Evolutionary conservation across 2,329 filamentous ascomycete species (phyloP).

Genomic region (Botrytis galanthina): DNA sequence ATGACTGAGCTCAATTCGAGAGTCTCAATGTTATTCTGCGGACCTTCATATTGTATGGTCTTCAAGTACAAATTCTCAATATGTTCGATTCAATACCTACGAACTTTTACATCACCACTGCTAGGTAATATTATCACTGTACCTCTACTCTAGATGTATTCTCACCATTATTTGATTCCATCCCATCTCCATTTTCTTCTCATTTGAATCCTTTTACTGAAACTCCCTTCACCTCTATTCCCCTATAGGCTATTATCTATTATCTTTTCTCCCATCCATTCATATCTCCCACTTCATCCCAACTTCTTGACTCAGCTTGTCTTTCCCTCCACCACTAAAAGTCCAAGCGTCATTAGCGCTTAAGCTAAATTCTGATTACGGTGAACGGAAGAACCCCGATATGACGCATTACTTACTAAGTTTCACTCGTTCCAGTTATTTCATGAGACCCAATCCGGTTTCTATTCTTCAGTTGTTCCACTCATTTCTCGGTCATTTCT

Average conservation of each 20-base stretch:
- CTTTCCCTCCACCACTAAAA: neutral
- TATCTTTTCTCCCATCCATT: neutral
- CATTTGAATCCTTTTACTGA: neutral
- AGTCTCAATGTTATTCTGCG: accelerated
- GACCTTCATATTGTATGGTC: neutral
- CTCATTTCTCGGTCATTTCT: neutral
- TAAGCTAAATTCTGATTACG: neutral
- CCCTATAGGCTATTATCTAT: neutral
- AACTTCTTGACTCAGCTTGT: neutral
- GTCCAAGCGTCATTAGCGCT: neutral
- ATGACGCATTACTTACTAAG: slow-evolving; percentile 1
- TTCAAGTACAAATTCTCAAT: neutral
- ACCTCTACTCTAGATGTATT: neutral
- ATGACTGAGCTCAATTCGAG: neutral
- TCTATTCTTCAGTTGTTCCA: neutral
- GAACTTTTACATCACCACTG: neutral
- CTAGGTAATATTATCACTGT: neutral
- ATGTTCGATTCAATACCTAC: neutral
- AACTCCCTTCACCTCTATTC: neutral
- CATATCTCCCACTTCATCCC: neutral
- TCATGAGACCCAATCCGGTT: slow-evolving; percentile 2
- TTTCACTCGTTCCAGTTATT: neutral
- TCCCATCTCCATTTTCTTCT: neutral
- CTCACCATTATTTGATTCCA: no score
- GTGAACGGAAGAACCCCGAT: neutral